phyloP scores from a whole-genome alignment of 1,284 basidiomycete genomes.

The Rhodotorula sp. region DNA sequence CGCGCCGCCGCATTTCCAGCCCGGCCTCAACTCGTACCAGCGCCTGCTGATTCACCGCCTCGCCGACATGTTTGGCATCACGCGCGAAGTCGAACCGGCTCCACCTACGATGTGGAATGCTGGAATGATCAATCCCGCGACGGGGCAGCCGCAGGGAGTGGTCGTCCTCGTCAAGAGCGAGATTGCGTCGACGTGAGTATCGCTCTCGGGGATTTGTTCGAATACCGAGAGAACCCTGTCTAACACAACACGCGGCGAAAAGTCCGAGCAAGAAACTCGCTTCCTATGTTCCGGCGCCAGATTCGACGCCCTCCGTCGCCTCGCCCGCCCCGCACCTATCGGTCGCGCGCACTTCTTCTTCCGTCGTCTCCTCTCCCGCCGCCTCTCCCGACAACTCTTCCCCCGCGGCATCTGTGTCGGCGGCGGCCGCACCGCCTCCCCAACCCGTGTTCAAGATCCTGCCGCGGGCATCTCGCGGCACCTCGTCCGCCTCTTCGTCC shows the following conservation, averaged over 20 bases:
- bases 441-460: slow-evolving; percentile 39
- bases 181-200: slow-evolving; percentile 15
- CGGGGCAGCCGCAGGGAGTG: slow-evolving; percentile 30
- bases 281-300: slow-evolving; percentile 16
- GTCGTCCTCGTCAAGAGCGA: slow-evolving; percentile 44
- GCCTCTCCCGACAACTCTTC: slow-evolving; percentile 6
- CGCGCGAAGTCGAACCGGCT: slow-evolving; percentile 40
- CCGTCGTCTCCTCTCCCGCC: slow-evolving; percentile 3
- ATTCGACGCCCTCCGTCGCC: neutral
- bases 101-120: slow-evolving; percentile 24
- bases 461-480: slow-evolving; percentile 25
- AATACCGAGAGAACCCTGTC: too few relatives aligned
- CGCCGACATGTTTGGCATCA: slow-evolving; percentile 43
- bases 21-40: slow-evolving; percentile 44
- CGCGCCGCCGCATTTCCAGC: slow-evolving; percentile 37
- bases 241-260: too few relatives aligned
- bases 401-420: neutral
- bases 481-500: slow-evolving; percentile 29
- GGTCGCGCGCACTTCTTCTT: slow-evolving; percentile 3
- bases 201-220: too few relatives aligned
- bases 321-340: neutral
- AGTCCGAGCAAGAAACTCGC: slow-evolving; percentile 31
- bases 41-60: slow-evolving; percentile 44
- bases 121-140: slow-evolving; percentile 19
- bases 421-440: slow-evolving; percentile 4